A percentile compares a stretch with the other conserved stretches of the same genome.
phyloP scores from a whole-genome alignment of 768 basidiomycete species.

The Trametes punicea region DNA sequence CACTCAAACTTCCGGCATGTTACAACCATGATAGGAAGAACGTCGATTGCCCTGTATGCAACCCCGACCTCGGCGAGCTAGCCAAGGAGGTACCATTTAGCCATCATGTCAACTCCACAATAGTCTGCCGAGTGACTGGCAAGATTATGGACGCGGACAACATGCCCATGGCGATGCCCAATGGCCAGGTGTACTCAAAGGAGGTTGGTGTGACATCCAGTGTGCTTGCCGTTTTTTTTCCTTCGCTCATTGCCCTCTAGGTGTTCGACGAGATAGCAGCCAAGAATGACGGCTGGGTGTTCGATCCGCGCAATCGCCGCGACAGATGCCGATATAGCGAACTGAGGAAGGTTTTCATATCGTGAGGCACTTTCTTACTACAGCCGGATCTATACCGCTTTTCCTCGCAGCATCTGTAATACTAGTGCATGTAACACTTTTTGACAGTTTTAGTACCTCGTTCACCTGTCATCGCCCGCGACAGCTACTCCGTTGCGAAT shows the following conservation, averaged over 20 bases:
- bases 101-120: slow-evolving; percentile 93
- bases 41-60: slow-evolving; percentile 90
- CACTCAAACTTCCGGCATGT: slow-evolving; percentile 87
- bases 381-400: slow-evolving; percentile 1
- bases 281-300: slow-evolving; percentile 75
- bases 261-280: slow-evolving; percentile 86
- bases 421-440: neutral
- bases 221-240: neutral
- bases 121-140: slow-evolving; percentile 88
- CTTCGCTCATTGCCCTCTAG: slow-evolving; percentile 37
- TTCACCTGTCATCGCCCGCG: too few species aligned
- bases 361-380: slow-evolving; percentile 39
- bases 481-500: too few species aligned
- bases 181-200: slow-evolving; percentile 86
- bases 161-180: slow-evolving; percentile 84
- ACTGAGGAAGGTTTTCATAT: slow-evolving; percentile 88
- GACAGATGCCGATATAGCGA: slow-evolving; percentile 58
- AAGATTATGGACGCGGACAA: slow-evolving; percentile 95
- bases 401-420: neutral
- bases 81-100: slow-evolving; percentile 86
- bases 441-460: too few species aligned
- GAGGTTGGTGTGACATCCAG: slow-evolving; percentile 63
- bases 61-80: slow-evolving; percentile 68
- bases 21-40: slow-evolving; percentile 62
- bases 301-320: slow-evolving; percentile 69